Evolutionary conservation across 441 rosid genomes (phyloP).

Genomic region (Erodium moschatum): DNA sequence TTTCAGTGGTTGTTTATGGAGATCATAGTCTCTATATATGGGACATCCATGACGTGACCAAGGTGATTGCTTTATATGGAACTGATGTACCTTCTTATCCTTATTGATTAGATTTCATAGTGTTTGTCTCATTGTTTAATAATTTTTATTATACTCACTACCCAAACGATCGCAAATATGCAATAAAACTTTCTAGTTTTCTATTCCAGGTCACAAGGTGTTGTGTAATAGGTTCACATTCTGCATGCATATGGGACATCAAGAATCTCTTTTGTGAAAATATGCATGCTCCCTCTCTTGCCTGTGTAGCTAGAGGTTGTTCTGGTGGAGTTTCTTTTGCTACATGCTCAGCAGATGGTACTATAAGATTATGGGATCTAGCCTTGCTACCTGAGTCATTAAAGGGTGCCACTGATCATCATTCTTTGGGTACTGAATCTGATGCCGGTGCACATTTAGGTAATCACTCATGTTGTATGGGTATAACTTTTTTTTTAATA

Average conservation of each 20-base stretch:
- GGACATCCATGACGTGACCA: slow-evolving; percentile 54
- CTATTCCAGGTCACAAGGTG: slow-evolving; percentile 56
- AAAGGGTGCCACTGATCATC: slow-evolving; percentile 26
- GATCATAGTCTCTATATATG: slow-evolving; percentile 70
- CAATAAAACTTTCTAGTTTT: slow-evolving; percentile 22
- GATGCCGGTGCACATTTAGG: slow-evolving; percentile 44
- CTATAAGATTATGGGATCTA: slow-evolving; percentile 81
- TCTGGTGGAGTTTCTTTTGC: slow-evolving; percentile 75
- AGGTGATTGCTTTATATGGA: slow-evolving; percentile 36
- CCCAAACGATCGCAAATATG: neutral
- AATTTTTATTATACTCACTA: slow-evolving; percentile 1
- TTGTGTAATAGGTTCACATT: slow-evolving; percentile 58
- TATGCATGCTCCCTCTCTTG: slow-evolving; percentile 56
- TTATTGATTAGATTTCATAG: slow-evolving; percentile 14
- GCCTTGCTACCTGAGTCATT: slow-evolving; percentile 37
- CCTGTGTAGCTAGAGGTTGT: slow-evolving; percentile 78
- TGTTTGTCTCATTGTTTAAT: neutral
- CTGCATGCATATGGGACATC: slow-evolving; percentile 77
- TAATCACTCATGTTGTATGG: slow-evolving; percentile 25
- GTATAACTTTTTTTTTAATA: slow-evolving; percentile 5
- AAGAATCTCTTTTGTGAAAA: slow-evolving; percentile 76
- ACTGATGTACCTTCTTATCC: slow-evolving; percentile 5
- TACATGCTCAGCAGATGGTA: slow-evolving; percentile 84
- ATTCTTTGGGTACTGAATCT: slow-evolving; percentile 27
- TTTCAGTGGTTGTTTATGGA: slow-evolving; percentile 64